Conservation (phyloP, 2,329 filamentous ascomycete species). For the Talaromyces funiculosus region DNA sequence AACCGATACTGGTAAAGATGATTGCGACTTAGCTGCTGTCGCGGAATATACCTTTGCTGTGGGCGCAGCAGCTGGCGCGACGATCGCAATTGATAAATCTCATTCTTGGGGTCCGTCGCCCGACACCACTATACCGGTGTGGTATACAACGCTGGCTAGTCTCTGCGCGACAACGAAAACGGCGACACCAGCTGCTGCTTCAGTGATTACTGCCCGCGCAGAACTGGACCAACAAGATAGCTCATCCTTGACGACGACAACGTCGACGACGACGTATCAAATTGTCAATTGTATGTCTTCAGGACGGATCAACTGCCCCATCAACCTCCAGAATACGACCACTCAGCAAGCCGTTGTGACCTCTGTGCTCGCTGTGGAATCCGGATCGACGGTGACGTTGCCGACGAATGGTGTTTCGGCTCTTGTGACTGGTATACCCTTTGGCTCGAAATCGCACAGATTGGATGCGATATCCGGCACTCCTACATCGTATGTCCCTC, state of each 20-base stretch:
- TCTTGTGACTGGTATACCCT: slow-evolving; percentile 34
- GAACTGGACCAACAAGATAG: slow-evolving; percentile 19
- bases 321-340: slow-evolving; percentile 44
- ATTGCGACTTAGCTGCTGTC: slow-evolving; percentile 44
- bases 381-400: slow-evolving; percentile 36
- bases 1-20: slow-evolving; percentile 25
- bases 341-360: slow-evolving; percentile 29
- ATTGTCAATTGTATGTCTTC: slow-evolving; percentile 42
- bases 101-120: slow-evolving; percentile 49
- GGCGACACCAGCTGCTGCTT: slow-evolving; percentile 16
- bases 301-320: slow-evolving; percentile 47
- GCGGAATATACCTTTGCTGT: slow-evolving; percentile 49
- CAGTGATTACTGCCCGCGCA: slow-evolving; percentile 19
- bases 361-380: slow-evolving; percentile 36
- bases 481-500: slow-evolving; percentile 43
- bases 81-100: slow-evolving; percentile 35
- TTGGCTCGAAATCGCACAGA: slow-evolving; percentile 37
- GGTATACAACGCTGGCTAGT: slow-evolving; percentile 47
- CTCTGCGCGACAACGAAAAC: slow-evolving; percentile 36
- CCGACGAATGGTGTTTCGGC: slow-evolving; percentile 27
- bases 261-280: slow-evolving; percentile 38
- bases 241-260: slow-evolving; percentile 31
- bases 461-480: slow-evolving; percentile 39
- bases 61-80: slow-evolving; percentile 52
- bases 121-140: slow-evolving; percentile 46